A percentile compares a stretch with the other conserved stretches of the same genome.
These are phyloP conservation scores for Millerozyma acaciae DNA, from an alignment of 805 yeast genomes.

Conservation along the genomic window DNA sequence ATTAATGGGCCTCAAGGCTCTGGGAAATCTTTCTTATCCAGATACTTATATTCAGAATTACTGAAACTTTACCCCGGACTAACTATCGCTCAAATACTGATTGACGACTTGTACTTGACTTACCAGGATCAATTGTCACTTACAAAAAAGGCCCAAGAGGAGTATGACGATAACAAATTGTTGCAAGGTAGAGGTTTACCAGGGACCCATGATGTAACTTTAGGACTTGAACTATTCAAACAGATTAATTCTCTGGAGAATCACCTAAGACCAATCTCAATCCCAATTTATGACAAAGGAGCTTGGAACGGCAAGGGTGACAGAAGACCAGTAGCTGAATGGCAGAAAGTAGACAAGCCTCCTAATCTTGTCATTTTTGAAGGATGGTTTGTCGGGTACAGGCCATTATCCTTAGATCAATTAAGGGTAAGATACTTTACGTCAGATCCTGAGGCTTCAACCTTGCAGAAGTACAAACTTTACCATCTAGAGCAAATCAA, in stretches of 20 bases:
- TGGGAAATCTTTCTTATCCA: conserved; percentile 63
- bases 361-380: conserved; percentile 74
- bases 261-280: conserved; percentile 9
- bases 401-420: conserved; percentile 21
- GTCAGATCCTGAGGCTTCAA: conserved; percentile 12
- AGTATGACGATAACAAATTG: conserved; percentile 45
- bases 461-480: conserved; percentile 19
- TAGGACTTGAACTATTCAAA: conserved; percentile 38
- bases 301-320: conserved; percentile 74
- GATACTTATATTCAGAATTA: conserved; percentile 34
- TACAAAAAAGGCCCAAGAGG: conserved; percentile 20
- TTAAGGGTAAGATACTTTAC: conserved; percentile 18
- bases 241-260: conserved; percentile 16
- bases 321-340: conserved; percentile 40
- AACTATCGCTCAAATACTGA: conserved; percentile 52
- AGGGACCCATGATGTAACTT: conserved; percentile 79
- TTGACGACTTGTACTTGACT: conserved; percentile 83
- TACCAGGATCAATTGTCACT: conserved; percentile 55
- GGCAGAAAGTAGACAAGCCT: conserved; percentile 33
- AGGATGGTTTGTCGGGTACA: conserved; percentile 92
- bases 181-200: conserved; percentile 84
- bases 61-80: conserved; percentile 29
- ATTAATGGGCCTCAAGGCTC: conserved; percentile 77
- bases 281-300: conserved; percentile 80
- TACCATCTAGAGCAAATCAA: conserved; percentile 45